Conservation (phyloP, 2,329 filamentous ascomycete species). For the Cladophialophora immunda region DNA sequence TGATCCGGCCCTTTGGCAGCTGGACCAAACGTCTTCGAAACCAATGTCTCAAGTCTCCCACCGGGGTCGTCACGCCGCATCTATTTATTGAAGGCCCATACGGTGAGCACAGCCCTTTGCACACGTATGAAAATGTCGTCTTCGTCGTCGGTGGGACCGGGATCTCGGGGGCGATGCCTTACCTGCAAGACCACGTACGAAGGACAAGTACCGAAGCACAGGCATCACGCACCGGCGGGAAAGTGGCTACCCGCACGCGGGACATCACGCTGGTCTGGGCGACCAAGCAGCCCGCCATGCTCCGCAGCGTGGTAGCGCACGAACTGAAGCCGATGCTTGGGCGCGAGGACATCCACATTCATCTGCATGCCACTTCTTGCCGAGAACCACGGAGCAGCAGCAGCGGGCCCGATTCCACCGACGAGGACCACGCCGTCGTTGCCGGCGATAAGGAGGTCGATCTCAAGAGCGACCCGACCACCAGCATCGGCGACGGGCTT, state of each 20-base stretch:
- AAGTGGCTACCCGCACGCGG: constrained; percentile 35
- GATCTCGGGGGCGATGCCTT: constrained; percentile 57
- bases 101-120: constrained; percentile 53
- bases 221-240: background rate
- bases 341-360: constrained; percentile 45
- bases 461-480: constrained; percentile 23
- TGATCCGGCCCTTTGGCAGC: constrained; percentile 61
- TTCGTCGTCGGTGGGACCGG: constrained; percentile 54
- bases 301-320: constrained; percentile 42
- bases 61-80: constrained; percentile 42
- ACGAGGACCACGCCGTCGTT: background rate
- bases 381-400: background rate
- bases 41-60: constrained; percentile 45
- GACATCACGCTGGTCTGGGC: constrained; percentile 50
- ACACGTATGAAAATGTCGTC: constrained; percentile 60
- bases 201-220: constrained; percentile 1
- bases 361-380: constrained; percentile 44
- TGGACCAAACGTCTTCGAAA: constrained; percentile 59
- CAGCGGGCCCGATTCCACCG: background rate
- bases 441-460: background rate
- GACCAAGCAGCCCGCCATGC: constrained; percentile 45
- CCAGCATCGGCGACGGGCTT: constrained; percentile 28
- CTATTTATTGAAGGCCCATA: constrained; percentile 63
- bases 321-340: constrained; percentile 44
- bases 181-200: constrained; percentile 42